A percentile compares a stretch with the other conserved stretches of the same genome.
phyloP scores from a whole-genome alignment of 2,329 filamentous ascomycete species.

The Plenodomus biglobosus region DNA sequence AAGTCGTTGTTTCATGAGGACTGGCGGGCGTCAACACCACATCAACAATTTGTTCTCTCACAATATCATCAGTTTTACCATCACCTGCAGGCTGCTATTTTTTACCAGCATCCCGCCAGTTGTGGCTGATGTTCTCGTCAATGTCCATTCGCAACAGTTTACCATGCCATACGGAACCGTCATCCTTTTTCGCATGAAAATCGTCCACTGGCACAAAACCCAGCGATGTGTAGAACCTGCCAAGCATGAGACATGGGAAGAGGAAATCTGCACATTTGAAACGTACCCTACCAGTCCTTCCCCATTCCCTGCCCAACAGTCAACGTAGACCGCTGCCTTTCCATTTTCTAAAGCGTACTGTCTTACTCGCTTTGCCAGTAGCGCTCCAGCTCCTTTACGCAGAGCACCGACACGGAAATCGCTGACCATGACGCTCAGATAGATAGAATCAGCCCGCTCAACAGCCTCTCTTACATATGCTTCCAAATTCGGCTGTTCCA shows the following conservation, averaged over 20 bases:
- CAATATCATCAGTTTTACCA: no score
- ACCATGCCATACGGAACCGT: not conserved
- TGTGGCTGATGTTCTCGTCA: not conserved
- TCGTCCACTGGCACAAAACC: not conserved
- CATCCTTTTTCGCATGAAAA: not conserved
- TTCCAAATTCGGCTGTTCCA: not conserved
- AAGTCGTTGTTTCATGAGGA: no score
- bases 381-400: not conserved
- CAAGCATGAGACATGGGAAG: not conserved
- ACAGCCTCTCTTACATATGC: not conserved
- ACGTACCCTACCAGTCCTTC: not conserved
- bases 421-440: not conserved
- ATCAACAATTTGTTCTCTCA: no score
- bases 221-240: not conserved
- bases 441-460: not conserved
- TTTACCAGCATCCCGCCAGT: not conserved
- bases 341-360: not conserved
- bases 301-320: constrained; percentile 1
- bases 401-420: not conserved
- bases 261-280: not conserved
- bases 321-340: not conserved
- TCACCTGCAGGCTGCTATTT: no score
- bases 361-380: not conserved
- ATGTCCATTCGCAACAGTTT: not conserved
- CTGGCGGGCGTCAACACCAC: no score